Percentiles rank a stretch among this genome's conserved stretches.
phyloP scores from a whole-genome alignment of 345 rosid species.

The Gossypium australe region DNA sequence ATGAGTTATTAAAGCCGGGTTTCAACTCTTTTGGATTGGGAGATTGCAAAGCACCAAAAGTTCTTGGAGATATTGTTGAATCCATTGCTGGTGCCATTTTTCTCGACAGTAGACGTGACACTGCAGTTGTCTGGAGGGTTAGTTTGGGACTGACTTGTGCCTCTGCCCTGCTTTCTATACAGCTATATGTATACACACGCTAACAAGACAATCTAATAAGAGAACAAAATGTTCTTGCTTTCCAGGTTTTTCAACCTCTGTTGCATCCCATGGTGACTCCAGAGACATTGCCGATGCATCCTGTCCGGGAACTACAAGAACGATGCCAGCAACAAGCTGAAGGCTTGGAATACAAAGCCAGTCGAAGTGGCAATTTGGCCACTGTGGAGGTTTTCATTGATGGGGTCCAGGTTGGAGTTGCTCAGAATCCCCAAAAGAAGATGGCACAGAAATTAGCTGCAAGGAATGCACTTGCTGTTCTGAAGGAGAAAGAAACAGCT shows the following conservation, averaged over 20 bases:
- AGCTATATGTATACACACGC: background rate
- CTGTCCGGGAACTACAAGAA: slow-evolving; percentile 98
- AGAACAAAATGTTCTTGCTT: background rate
- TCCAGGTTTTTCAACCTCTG: slow-evolving; percentile 86
- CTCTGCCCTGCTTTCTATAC: background rate
- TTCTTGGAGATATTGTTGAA: slow-evolving; percentile 94
- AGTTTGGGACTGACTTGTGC: slow-evolving; percentile 14
- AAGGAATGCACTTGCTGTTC: slow-evolving; percentile 72
- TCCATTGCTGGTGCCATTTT: slow-evolving; percentile 97
- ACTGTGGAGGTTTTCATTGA: slow-evolving; percentile 95
- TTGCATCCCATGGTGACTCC: slow-evolving; percentile 98
- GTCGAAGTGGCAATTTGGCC: slow-evolving; percentile 79
- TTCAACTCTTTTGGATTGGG: slow-evolving; percentile 96
- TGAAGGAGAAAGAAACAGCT: slow-evolving; percentile 78
- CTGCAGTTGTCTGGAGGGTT: slow-evolving; percentile 90
- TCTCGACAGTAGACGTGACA: slow-evolving; percentile 75
- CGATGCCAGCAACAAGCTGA: slow-evolving; percentile 98
- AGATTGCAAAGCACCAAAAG: slow-evolving; percentile 99
- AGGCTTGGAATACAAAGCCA: slow-evolving; percentile 90
- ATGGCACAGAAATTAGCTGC: slow-evolving; percentile 99
- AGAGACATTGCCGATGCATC: slow-evolving; percentile 98
- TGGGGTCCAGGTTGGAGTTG: slow-evolving; percentile 83
- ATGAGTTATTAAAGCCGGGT: slow-evolving; percentile 76
- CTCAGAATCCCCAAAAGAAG: slow-evolving; percentile 95
- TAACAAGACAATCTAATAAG: slow-evolving; percentile 3